Conservation (phyloP, 2,329 filamentous ascomycete genomes). For the Scedosporium boydii region DNA sequence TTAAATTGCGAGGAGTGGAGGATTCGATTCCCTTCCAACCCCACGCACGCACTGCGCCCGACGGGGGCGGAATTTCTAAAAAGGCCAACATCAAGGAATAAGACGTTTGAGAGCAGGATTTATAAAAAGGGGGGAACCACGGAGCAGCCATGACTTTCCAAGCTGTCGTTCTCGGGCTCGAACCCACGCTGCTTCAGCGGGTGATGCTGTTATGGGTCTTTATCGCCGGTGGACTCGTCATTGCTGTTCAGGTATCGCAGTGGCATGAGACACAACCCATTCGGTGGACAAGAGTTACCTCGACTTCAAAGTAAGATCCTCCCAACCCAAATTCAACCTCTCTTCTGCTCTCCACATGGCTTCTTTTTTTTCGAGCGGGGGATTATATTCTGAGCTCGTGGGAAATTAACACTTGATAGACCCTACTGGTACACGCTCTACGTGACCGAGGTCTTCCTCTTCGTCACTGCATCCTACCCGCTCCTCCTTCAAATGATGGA, state of each 20-base stretch:
- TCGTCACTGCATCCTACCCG: constrained; percentile 12
- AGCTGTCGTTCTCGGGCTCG: neutral
- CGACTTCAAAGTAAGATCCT: constrained; percentile 11
- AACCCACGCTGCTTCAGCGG: constrained; percentile 9
- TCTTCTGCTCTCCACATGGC: neutral
- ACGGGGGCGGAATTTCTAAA: neutral
- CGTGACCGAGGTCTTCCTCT: constrained; percentile 13
- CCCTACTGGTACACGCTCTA: constrained; percentile 15
- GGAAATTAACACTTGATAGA: constrained; percentile 6
- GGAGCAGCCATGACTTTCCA: neutral
- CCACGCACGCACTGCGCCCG: too few species aligned
- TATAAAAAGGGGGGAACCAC: neutral
- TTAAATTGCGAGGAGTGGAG: too few species aligned
- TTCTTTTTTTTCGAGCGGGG: too few species aligned
- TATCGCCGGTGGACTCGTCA: constrained; percentile 12
- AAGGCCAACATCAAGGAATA: neutral
- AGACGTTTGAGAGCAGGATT: too few species aligned
- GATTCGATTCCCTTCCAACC: too few species aligned
- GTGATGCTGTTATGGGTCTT: constrained; percentile 13
- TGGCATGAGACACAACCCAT: constrained; percentile 9
- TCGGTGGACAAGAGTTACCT: constrained; percentile 12
- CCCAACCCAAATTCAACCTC: neutral
- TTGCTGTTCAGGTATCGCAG: constrained; percentile 14
- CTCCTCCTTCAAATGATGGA: constrained; percentile 18
- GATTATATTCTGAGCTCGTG: too few species aligned